Conservation (phyloP, 2,329 filamentous ascomycete genomes). For the Fusarium irregulare region DNA sequence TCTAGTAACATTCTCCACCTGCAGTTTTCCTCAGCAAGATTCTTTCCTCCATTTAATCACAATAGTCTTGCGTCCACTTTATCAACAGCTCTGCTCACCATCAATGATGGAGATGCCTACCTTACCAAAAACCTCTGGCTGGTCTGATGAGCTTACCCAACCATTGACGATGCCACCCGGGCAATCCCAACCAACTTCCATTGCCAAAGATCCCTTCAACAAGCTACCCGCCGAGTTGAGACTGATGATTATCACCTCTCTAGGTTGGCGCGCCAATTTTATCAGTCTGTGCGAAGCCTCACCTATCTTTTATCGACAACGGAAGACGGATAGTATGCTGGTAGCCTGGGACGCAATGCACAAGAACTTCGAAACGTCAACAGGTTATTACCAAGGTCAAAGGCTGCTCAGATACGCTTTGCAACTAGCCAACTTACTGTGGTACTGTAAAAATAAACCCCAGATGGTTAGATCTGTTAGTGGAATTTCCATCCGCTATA, state of each 20-base stretch:
- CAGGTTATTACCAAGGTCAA: background rate
- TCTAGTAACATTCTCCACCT: too few species aligned
- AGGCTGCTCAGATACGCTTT: accelerated
- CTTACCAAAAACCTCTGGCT: background rate
- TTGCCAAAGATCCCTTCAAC: background rate
- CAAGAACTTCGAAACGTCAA: background rate
- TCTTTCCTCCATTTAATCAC: too few species aligned
- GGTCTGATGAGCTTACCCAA: background rate
- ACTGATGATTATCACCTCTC: background rate
- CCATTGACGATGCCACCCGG: background rate
- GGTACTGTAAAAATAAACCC: background rate
- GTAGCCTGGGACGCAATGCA: background rate
- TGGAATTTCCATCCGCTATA: too few species aligned
- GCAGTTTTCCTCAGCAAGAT: too few species aligned
- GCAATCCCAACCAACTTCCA: accelerated
- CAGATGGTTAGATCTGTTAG: background rate
- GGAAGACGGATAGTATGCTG: background rate
- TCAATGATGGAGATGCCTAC: background rate
- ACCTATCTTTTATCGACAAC: background rate
- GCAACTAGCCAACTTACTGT: background rate
- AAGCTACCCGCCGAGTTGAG: background rate
- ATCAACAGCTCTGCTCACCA: too few species aligned
- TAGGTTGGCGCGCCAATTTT: accelerated
- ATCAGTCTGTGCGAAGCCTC: background rate
- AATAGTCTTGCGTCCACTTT: too few species aligned